phyloP scores from a whole-genome alignment of 495 filamentous ascomycete species.

The Neurospora tetrasperma region DNA sequence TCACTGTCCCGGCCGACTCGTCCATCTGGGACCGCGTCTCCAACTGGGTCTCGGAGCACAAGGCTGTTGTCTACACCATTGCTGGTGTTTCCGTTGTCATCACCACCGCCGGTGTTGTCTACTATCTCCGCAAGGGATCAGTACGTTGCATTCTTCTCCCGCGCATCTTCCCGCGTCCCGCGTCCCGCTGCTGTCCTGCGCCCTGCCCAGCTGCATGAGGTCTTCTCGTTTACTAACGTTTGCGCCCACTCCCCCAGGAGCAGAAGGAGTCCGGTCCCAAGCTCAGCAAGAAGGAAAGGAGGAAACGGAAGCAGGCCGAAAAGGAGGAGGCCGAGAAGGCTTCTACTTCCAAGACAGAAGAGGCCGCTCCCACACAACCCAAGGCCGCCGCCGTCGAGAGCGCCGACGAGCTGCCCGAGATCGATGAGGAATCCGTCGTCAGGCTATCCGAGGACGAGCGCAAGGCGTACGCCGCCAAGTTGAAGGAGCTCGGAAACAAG shows the following conservation, averaged over 20 bases:
- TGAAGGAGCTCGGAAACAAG: slow-evolving; percentile 94
- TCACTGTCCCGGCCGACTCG: slow-evolving; percentile 37
- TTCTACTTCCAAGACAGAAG: slow-evolving; percentile 9
- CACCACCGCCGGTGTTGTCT: slow-evolving; percentile 79
- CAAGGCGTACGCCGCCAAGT: slow-evolving; percentile 74
- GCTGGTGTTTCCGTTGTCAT: slow-evolving; percentile 87
- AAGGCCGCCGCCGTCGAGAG: slow-evolving; percentile 49
- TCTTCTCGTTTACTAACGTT: background rate
- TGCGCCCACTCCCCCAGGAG: slow-evolving; percentile 7
- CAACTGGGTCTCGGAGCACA: slow-evolving; percentile 90
- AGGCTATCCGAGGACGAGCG: slow-evolving; percentile 61
- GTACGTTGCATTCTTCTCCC: slow-evolving; percentile 19
- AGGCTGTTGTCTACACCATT: slow-evolving; percentile 89
- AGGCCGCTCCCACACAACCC: slow-evolving; percentile 19
- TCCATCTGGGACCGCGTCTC: slow-evolving; percentile 83
- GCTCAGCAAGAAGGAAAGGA: slow-evolving; percentile 45
- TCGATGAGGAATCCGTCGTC: slow-evolving; percentile 68
- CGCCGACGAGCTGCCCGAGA: slow-evolving; percentile 72
- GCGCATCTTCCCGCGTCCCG: background rate
- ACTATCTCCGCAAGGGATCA: slow-evolving; percentile 58
- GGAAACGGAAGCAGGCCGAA: slow-evolving; percentile 63
- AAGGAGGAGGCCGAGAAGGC: slow-evolving; percentile 43
- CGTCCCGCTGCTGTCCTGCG: background rate
- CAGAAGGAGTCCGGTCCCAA: slow-evolving; percentile 26
- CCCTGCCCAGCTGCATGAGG: background rate